These are phyloP conservation scores for Cornus suecica DNA, from an alignment of 148 eudicot genomes.

Conservation along the genomic window DNA sequence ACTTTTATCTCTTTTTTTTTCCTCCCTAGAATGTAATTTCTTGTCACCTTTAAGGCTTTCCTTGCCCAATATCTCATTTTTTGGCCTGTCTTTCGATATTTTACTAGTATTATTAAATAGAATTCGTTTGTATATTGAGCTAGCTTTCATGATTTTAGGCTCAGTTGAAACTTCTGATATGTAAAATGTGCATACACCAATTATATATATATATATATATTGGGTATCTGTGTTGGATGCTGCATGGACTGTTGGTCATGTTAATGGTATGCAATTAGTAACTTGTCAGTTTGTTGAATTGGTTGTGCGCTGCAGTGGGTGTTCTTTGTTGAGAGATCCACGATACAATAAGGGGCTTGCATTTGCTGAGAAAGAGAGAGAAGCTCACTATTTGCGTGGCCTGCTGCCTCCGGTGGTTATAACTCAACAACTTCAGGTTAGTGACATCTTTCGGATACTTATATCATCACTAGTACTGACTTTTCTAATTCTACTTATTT, in stretches of 20 bases:
- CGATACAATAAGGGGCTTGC: slow-evolving; percentile 88
- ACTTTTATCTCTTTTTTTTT: background rate
- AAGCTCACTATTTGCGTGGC: slow-evolving; percentile 78
- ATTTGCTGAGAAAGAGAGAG: slow-evolving; percentile 81
- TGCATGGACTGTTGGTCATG: too few relatives aligned
- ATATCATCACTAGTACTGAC: background rate
- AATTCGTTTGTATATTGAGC: too few relatives aligned
- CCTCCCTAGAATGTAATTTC: too few relatives aligned
- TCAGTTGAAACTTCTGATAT: background rate
- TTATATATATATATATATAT: too few relatives aligned
- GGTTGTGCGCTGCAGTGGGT: slow-evolving; percentile 20
- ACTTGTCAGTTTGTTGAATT: background rate
- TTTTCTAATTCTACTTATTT: background rate
- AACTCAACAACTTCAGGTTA: slow-evolving; percentile 80
- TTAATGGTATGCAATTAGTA: too few relatives aligned
- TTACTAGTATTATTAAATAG: too few relatives aligned
- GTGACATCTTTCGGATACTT: background rate
- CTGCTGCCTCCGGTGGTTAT: slow-evolving; percentile 73
- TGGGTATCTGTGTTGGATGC: too few relatives aligned
- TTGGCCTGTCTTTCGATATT: too few relatives aligned
- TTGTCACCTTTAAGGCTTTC: background rate
- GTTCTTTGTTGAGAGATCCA: slow-evolving; percentile 78
- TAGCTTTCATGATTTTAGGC: background rate
- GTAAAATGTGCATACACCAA: too few relatives aligned
- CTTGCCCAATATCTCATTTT: too few relatives aligned